Conservation (phyloP, 2,329 filamentous ascomycete genomes). For the Aureobasidium sp. region DNA sequence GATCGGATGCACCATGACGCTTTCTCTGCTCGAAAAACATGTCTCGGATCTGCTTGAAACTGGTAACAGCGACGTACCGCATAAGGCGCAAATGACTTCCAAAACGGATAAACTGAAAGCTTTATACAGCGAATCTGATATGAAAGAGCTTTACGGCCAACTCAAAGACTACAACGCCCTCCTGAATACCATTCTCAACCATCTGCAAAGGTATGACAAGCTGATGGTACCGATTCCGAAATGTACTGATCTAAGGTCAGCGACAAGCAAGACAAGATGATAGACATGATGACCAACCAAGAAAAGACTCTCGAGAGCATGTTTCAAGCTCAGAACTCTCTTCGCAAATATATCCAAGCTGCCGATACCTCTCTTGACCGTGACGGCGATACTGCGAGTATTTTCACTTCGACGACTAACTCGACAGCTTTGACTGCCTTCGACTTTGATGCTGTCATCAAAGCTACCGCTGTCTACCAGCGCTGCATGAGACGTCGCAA, state of each 20-base stretch:
- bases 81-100: not conserved
- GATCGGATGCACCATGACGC: not conserved
- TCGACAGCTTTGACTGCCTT: not conserved
- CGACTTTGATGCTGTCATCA: not conserved
- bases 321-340: not conserved
- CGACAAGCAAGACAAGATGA: not conserved
- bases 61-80: not conserved
- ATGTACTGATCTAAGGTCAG: not conserved
- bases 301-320: not conserved
- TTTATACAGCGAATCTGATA: not conserved
- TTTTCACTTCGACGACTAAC: not conserved
- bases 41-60: not conserved
- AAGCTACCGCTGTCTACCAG: not conserved
- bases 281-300: not conserved
- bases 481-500: not conserved
- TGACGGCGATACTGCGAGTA: not conserved
- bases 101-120: not conserved
- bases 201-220: not conserved
- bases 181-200: not conserved
- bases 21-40: not conserved
- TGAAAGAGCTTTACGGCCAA: not conserved
- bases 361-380: too few relatives aligned
- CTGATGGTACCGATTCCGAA: not conserved
- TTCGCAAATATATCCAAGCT: not conserved
- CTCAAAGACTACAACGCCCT: not conserved